phyloP scores from a whole-genome alignment of 2,329 filamentous ascomycete genomes.

The Aspergillus arachidicola region DNA sequence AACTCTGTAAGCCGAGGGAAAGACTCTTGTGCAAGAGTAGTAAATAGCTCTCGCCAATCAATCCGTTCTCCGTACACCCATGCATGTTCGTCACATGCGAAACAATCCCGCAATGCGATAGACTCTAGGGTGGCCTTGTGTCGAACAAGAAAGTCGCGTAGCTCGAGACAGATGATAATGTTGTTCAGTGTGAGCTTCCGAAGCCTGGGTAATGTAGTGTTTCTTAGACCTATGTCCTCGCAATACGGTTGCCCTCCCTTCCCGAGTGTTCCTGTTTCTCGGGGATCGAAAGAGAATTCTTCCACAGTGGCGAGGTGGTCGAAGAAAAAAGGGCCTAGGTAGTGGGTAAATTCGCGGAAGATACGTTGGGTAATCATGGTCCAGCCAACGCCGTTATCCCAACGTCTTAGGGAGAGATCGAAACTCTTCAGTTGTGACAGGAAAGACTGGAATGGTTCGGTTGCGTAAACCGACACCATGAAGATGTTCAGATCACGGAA shows the following conservation, averaged over 20 bases:
- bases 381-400: conserved; percentile 8
- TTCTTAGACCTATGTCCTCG: not conserved
- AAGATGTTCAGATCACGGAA: not conserved
- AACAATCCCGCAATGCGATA: not conserved
- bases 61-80: not conserved
- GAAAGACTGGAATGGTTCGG: not conserved
- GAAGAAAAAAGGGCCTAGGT: conserved; percentile 3
- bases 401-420: not conserved
- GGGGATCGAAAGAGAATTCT: conserved; percentile 4
- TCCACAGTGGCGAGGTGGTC: not conserved
- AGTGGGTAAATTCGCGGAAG: conserved; percentile 3
- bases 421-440: not conserved
- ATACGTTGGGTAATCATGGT: not conserved
- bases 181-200: not conserved
- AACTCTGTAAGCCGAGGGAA: not conserved
- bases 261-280: not conserved
- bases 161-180: not conserved
- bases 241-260: not conserved
- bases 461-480: not conserved
- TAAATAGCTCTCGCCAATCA: not conserved
- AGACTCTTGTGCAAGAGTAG: not conserved
- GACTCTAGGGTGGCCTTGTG: not conserved
- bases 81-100: not conserved
- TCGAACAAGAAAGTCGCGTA: not conserved
- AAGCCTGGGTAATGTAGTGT: not conserved